Evolutionary conservation across 1,284 basidiomycete genomes (phyloP), one percentile per base, ranked within the genome.

Genomic region (Pisolithus thermaeus): DNA sequence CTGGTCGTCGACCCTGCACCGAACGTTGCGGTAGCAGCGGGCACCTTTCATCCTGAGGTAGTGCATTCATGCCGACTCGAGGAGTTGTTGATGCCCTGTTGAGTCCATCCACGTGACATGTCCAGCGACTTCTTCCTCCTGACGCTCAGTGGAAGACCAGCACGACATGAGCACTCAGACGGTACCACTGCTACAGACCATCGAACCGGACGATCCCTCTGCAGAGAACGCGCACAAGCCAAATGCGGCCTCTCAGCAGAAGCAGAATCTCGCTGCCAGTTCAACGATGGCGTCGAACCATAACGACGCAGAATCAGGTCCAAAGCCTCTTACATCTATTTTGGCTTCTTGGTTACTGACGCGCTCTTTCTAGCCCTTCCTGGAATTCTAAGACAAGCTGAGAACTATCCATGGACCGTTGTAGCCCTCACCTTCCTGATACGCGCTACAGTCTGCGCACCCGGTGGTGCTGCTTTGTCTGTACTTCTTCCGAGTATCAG

Each of bases 401-500:
- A 49, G 47, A 3, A 36, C 9, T 5, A 14, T 42, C 23, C 9
- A 37, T 39, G 14, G 27, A 27, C 22, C 36, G 41, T 40, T 46
- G 48, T 43, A n/a, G 12, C 42, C 12, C 28, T 35, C 36, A 25
- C 51, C 55, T 64, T 47, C 66, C 49, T 41, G 20, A 37, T 43
- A 28, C 25, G 3, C 49, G 44, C 50, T 59, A 46, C 65, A 89
- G 81, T 92, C 89, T 49, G 83, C 89, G 2, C 93, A 96, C 67
- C 93, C 93, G 3, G 63, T 87, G 51, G 84, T 85, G 8, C 77
- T 97, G 22, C 82, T 92, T 61, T 90, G 84, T 66, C 77, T 97
- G 28, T 97, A 85, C 69, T 70, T 91, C 62, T 96, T 97, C 74
- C 80, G 93, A 44, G 80, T 84, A 56, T 77, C 85, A 8, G 93